Percentiles rank a stretch among this genome's conserved stretches.
phyloP scores from a whole-genome alignment of 257 asterid genomes.

The Anisodus tanguticus region DNA sequence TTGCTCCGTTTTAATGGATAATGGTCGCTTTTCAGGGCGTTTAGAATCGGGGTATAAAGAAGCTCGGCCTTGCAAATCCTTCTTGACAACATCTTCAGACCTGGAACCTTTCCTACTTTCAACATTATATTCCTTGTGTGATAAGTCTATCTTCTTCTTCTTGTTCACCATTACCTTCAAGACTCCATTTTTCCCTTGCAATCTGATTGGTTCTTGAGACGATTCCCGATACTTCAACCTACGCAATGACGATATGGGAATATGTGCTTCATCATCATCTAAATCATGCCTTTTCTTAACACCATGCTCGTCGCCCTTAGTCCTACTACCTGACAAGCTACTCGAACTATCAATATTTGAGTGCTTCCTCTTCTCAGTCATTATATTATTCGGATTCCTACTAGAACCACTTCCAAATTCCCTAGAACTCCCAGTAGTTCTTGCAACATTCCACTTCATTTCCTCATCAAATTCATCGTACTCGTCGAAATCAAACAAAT shows the following conservation, averaged over 20 bases:
- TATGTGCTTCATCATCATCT: conserved; percentile 62
- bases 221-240: conserved; percentile 59
- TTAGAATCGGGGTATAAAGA: conserved; percentile 46
- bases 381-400: conserved; percentile 48
- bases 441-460: conserved; percentile 52
- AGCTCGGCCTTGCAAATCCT: conserved; percentile 40
- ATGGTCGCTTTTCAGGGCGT: conserved; percentile 49
- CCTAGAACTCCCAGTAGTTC: conserved; percentile 43
- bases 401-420: conserved; percentile 57
- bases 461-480: conserved; percentile 64
- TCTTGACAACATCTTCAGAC: conserved; percentile 49
- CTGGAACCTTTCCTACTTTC: conserved; percentile 53
- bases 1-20: conserved; percentile 45
- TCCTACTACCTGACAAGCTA: conserved; percentile 49
- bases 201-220: conserved; percentile 66
- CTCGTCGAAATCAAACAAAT: conserved; percentile 82
- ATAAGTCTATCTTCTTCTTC: conserved; percentile 65
- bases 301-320: conserved; percentile 46
- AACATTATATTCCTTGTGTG: conserved; percentile 48
- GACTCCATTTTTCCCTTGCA: conserved; percentile 97
- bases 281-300: conserved; percentile 45
- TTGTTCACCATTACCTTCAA: conserved; percentile 91
- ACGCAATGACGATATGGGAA: conserved; percentile 60
- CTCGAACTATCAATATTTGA: conserved; percentile 53
- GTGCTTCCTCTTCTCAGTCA: conserved; percentile 57